Base-by-base conservation (phyloP, 2,329 filamentous ascomycete species). In the Tolypocladium capitatum region DNA sequence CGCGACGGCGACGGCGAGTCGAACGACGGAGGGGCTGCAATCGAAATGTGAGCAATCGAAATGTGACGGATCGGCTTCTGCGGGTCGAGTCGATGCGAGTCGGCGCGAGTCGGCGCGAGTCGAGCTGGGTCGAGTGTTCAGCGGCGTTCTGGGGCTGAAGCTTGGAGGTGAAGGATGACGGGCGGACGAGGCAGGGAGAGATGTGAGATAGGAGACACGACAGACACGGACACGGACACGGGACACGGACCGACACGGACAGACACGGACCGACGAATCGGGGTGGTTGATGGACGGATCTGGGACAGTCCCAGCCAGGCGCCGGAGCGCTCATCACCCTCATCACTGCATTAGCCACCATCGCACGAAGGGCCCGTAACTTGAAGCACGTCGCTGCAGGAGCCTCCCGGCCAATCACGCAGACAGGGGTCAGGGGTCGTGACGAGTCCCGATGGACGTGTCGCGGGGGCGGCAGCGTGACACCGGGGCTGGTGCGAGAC, bases 361-460 rank as follows among this genome's bases (percentile, higher is more conserved):
- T n/a, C 14, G 38, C 4, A n/a, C n/a, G n/a, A n/a, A n/a, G n/a
- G n/a, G n/a, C n/a, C n/a, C n/a, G n/a, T n/a, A n/a, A n/a, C n/a
- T n/a, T n/a, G n/a, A n/a, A 34, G 33, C 16, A 34, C 32, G 5
- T n/a, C 8, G 32, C 32, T 34, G n/a, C 32, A 41, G 14, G 18
- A 20, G n/a, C n/a, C 21, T 36, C 34, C 18, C 20, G 24, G 27
- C 43, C 33, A 46, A 50, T 9, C 16, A 9, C 41, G 43, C 30
- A 27, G 14, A 33, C 33, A 36, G 35, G 43, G 31, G 35, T 13
- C 41, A 48, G 42, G 46, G 43, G 38, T 48, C 47, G 43, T 46
- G 32, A 28, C 27, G 40, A 46, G 34, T 36, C 36, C 34, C 32
- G 34, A 43, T 30, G 10, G 46, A 27, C 45, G 41, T 43, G 27